A percentile compares a stretch with the other conserved stretches of the same genome.
Conservation (phyloP, 306 rosid genomes). For the Acacia confusa region DNA sequence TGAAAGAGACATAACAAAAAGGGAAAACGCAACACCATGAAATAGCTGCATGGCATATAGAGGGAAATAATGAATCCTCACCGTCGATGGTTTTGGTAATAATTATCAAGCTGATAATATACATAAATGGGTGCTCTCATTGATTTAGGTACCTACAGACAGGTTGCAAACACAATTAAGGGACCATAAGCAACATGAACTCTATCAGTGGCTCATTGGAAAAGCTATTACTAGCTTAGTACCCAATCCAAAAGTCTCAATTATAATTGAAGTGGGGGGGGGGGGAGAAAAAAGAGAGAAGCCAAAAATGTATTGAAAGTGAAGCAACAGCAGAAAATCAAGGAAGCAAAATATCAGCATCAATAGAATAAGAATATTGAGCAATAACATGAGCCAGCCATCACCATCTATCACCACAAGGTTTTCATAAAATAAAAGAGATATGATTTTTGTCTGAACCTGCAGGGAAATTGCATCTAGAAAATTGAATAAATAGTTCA, state of each 20-base stretch:
- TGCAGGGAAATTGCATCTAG: not conserved
- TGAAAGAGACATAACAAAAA: slow-evolving; percentile 24
- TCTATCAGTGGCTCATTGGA: not conserved
- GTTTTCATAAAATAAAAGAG: not conserved
- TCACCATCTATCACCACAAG: not conserved
- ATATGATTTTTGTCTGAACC: not conserved
- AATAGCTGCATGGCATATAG: slow-evolving; percentile 11
- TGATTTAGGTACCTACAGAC: slow-evolving; percentile 62
- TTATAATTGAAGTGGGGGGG: not conserved
- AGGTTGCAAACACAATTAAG: slow-evolving; percentile 29
- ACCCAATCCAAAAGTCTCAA: slow-evolving; percentile 22
- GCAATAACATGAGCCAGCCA: slow-evolving; percentile 16
- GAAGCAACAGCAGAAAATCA: not conserved
- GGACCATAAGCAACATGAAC: slow-evolving; percentile 22
- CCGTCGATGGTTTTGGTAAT: slow-evolving; percentile 95
- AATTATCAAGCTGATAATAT: slow-evolving; percentile 94
- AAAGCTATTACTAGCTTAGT: slow-evolving; percentile 7
- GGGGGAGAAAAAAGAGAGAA: not conserved
- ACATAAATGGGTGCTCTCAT: slow-evolving; percentile 91
- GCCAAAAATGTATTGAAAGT: slow-evolving; percentile 6
- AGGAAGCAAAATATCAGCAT: slow-evolving; percentile 12
- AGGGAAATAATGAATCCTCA: slow-evolving; percentile 41
- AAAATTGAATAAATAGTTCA: not conserved
- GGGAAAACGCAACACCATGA: not conserved
- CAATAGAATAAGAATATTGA: slow-evolving; percentile 16